These are phyloP conservation scores for Plasmodiophora brassicae DNA, from an alignment of 208 protist genomes.

Conservation along the genomic window DNA sequence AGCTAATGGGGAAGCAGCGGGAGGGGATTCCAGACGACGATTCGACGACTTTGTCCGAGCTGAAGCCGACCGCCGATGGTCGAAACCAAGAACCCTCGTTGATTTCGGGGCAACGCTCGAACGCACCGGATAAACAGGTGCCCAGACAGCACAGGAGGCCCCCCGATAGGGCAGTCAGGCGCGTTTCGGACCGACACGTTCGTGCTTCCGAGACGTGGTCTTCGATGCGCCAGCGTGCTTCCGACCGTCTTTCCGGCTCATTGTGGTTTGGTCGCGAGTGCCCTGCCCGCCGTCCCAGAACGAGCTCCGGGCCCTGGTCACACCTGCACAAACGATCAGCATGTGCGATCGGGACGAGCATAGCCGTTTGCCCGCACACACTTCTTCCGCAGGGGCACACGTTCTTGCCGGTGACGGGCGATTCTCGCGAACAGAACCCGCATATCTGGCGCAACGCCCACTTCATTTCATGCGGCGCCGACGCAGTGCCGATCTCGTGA, in stretches of 20 bases:
- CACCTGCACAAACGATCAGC: not conserved
- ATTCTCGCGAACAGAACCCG: not conserved
- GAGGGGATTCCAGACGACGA: no score
- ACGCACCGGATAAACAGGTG: no score
- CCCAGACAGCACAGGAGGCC: no score
- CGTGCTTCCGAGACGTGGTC: not conserved
- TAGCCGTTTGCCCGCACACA: not conserved
- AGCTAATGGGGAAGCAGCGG: no score
- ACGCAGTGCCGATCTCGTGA: constrained; percentile 36
- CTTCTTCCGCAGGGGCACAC: not conserved
- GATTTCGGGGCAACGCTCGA: no score
- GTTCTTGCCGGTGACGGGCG: not conserved
- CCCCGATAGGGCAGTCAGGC: no score
- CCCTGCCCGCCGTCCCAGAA: constrained; percentile 13
- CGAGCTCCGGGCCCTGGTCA: not conserved
- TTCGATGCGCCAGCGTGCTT: not conserved
- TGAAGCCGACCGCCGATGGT: no score
- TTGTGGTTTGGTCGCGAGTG: not conserved
- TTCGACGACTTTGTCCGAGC: no score
- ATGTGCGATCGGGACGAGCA: not conserved
- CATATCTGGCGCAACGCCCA: not conserved
- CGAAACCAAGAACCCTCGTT: no score
- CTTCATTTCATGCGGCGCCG: not conserved
- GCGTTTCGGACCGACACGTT: not conserved
- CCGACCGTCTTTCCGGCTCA: not conserved